These are phyloP conservation scores for Trypanosoma boissoni DNA, from an alignment of 208 protist genomes.

Conservation along the genomic window DNA sequence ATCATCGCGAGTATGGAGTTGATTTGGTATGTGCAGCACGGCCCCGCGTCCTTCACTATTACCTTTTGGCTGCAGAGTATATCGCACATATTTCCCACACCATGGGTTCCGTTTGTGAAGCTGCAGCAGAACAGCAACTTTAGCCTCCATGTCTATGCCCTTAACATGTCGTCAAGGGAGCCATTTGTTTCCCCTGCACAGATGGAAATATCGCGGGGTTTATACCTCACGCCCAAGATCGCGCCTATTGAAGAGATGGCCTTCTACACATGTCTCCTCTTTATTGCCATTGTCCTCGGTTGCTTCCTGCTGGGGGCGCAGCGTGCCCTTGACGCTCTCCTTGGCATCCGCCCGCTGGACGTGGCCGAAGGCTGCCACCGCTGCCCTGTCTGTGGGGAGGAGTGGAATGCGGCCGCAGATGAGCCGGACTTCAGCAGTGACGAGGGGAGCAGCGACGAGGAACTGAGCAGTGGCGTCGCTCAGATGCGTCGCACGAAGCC, in stretches of 20 bases:
- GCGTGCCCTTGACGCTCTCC: constrained; percentile 36
- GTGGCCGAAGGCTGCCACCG: constrained; percentile 50
- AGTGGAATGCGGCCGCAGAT: constrained; percentile 30
- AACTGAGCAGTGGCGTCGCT: background rate
- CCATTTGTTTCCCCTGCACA: too few relatives aligned
- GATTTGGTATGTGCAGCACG: constrained; percentile 6
- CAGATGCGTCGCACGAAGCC: background rate
- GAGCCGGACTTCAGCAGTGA: background rate
- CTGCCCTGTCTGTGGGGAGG: constrained; percentile 57
- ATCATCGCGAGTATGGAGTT: constrained; percentile 4
- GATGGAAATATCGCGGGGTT: constrained; percentile 2
- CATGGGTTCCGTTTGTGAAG: constrained; percentile 13
- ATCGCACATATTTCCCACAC: constrained; percentile 4
- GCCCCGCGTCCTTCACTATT: background rate
- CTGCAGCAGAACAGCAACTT: background rate
- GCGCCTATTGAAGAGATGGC: background rate
- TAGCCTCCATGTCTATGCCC: constrained; percentile 2
- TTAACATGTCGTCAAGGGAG: too few relatives aligned
- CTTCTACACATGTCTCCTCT: constrained; percentile 8
- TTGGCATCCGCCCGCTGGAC: constrained; percentile 48
- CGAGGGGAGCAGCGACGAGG: background rate
- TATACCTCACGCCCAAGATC: constrained; percentile 2
- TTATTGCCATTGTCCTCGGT: constrained; percentile 19
- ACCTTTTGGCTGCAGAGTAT: constrained; percentile 8
- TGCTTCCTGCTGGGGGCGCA: constrained; percentile 37